Evolutionary conservation across 1,284 basidiomycete species (phyloP).

Genomic region (Coriolopsis trogii): DNA sequence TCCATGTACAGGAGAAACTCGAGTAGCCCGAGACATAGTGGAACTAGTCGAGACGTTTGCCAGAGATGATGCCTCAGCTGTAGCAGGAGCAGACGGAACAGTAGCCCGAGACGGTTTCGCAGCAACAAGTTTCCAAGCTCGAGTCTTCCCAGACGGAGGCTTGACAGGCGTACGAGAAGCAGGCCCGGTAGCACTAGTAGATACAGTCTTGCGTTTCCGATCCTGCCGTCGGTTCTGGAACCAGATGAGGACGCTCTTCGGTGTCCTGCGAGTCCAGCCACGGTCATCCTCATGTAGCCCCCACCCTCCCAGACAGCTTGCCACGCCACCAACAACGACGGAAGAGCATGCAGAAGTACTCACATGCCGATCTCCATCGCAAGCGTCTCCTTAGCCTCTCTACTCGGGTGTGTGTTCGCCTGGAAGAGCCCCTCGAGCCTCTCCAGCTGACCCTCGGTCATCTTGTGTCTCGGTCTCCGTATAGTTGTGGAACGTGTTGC

Average conservation of each 20-base stretch:
- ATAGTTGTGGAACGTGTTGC: conserved; percentile 4
- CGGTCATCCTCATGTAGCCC: background rate
- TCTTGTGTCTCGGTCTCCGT: conserved; percentile 41
- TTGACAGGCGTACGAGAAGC: background rate
- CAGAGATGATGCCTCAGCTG: too few relatives aligned
- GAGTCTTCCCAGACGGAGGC: background rate
- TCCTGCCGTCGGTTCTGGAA: conserved; percentile 37
- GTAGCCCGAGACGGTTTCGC: too few relatives aligned
- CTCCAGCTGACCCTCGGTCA: conserved; percentile 42
- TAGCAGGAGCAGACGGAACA: too few relatives aligned
- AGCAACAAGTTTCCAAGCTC: too few relatives aligned
- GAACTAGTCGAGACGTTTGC: too few relatives aligned
- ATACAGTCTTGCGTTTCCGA: conserved; percentile 6
- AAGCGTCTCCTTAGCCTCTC: conserved; percentile 41
- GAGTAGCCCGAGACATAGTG: too few relatives aligned
- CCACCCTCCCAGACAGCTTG: too few relatives aligned
- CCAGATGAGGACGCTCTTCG: conserved; percentile 35
- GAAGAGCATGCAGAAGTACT: conserved; percentile 26
- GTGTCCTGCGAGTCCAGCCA: conserved; percentile 18
- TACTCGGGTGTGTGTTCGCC: conserved; percentile 42
- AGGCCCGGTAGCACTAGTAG: background rate
- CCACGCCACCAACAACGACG: too few relatives aligned
- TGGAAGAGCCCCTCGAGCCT: conserved; percentile 42
- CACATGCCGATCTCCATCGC: conserved; percentile 43
- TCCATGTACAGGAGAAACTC: too few relatives aligned